These are phyloP conservation scores for Umbilicus rupestris DNA, from an alignment of 164 flowering plant species.

Conservation along the genomic window DNA sequence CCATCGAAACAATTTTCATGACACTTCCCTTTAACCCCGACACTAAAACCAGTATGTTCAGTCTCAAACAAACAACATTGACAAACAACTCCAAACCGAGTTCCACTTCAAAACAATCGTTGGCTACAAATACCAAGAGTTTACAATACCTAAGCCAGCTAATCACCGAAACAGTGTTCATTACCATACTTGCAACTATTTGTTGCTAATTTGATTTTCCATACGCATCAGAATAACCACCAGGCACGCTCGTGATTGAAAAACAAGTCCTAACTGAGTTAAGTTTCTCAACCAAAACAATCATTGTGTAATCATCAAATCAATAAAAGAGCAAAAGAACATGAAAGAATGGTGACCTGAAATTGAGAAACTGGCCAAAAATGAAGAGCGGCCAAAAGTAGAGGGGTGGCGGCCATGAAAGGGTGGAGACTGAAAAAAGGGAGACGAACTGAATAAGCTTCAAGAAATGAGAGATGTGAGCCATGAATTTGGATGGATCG, in stretches of 20 bases:
- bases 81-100: no score
- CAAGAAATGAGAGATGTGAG: slow-evolving; percentile 52
- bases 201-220: no score
- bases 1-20: no score
- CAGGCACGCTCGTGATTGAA: neutral
- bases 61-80: no score
- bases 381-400: slow-evolving; percentile 70
- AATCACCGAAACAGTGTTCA: no score
- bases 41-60: no score
- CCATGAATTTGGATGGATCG: slow-evolving; percentile 76
- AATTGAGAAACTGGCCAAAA: slow-evolving; percentile 83
- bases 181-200: no score
- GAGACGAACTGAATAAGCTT: slow-evolving; percentile 71
- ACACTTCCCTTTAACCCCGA: no score
- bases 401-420: slow-evolving; percentile 79
- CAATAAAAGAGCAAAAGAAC: neutral
- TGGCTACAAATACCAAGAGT: no score
- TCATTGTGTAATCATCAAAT: neutral
- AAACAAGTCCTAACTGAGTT: neutral
- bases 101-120: no score
- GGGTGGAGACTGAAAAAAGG: slow-evolving; percentile 52
- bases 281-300: neutral
- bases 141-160: no score
- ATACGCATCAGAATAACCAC: no score
- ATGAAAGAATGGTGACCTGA: slow-evolving; percentile 38